Evolutionary conservation across 2,329 filamentous ascomycete genomes (phyloP), one percentile per base, ranked within the genome.

Genomic region (Ascochyta koolunga): DNA sequence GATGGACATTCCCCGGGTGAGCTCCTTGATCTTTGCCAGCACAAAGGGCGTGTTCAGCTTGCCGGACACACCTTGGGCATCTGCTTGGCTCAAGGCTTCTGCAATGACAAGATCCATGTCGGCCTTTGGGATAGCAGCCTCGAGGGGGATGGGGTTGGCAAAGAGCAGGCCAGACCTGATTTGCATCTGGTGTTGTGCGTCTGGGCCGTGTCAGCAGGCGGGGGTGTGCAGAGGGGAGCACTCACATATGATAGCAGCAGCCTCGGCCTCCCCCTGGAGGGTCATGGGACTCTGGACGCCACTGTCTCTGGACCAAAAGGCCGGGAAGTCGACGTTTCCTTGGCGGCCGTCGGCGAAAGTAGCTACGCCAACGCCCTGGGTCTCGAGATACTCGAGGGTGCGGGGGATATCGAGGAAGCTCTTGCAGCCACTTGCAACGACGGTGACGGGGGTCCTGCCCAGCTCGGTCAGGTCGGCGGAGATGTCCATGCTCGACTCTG

Each of bases 401-500:
- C 91, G 83, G 2, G 89, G 87, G 55, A 97, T 92, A 70, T 99
- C 95, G 32, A 99, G 81, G 74, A 99, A 98, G 58, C 93, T 95
- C 78, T 99, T 99, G 78, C 91, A 96, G 13, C 95, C 95, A 61
- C 90, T 91, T 74, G 89, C 90, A 46, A 99, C 81, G 2, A 99
- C 93, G 22, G 93, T 89, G 46, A 99, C 88, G 10, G 90, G 86
- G 7, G 93, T 97, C 53, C 92, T 84, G 15, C 95, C 93, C 44
- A 99, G 84, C 80, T 98, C 95, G 4, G 91, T 97, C 56, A 99
- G 82, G 76, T 99, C 95, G 35, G 95, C 93, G 56, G 93, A 98
- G 58, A 99, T 86, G 72, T 99, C 95, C 87, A 98, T 89, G 7
- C 89, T 90, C 62, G 83, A 83, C 72, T 97, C 89, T 41, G 87